A percentile compares a stretch with the other conserved stretches of the same genome.
Evolutionary conservation across 805 yeast species (phyloP).

Genomic region (Yamadazyma sp.): DNA sequence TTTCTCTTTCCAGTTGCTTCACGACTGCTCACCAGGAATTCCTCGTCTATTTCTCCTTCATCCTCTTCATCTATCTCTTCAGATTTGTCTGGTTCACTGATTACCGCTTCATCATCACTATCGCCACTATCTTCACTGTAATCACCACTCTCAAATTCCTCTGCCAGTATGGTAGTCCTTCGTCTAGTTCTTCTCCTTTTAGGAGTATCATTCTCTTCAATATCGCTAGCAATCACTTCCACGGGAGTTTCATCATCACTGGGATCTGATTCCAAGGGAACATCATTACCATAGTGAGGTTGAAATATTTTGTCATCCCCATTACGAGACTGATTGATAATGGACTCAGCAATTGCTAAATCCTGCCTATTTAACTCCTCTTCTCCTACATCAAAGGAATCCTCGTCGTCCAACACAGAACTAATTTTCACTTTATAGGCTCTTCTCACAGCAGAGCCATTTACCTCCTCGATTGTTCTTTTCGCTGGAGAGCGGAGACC

Average conservation of each 20-base stretch:
- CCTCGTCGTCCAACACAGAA: constrained; percentile 33
- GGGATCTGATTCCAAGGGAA: constrained; percentile 18
- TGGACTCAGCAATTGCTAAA: constrained; percentile 43
- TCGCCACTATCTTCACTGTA: constrained; percentile 15
- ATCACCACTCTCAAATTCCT: too few species aligned
- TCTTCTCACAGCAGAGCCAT: constrained; percentile 49
- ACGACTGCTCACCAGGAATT: background rate
- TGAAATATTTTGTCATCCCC: too few species aligned
- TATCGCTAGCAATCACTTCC: too few species aligned
- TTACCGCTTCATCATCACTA: constrained; percentile 7
- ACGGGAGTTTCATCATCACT: too few species aligned
- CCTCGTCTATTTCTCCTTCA: background rate
- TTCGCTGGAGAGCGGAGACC: constrained; percentile 47
- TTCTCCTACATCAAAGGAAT: constrained; percentile 26
- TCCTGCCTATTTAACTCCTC: constrained; percentile 39
- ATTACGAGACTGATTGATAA: constrained; percentile 24
- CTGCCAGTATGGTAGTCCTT: too few species aligned
- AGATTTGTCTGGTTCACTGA: background rate
- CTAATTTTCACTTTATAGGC: constrained; percentile 39
- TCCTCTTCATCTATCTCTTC: constrained; percentile 1
- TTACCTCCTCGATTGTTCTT: constrained; percentile 37
- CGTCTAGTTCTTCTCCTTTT: too few species aligned
- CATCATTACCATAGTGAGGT: constrained; percentile 17
- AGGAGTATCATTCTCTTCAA: too few species aligned
- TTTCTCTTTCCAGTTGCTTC: background rate